Conservation (phyloP, 345 rosid species). For the Geranium brycei region DNA sequence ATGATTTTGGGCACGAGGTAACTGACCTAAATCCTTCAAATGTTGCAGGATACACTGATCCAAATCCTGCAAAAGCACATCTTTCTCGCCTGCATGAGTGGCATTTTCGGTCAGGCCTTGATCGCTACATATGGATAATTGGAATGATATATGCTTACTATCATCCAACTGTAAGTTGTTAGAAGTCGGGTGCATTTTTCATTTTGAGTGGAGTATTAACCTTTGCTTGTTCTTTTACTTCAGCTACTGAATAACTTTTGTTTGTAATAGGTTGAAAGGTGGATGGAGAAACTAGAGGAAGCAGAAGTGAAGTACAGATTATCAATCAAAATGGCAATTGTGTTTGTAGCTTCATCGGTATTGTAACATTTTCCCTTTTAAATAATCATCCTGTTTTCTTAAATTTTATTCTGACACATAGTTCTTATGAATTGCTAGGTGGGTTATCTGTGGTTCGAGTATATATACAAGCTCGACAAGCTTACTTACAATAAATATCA, state of each 20-base stretch:
- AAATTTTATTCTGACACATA: slow-evolving; percentile 3
- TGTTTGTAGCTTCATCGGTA: slow-evolving; percentile 46
- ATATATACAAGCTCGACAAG: slow-evolving; percentile 91
- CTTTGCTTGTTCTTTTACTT: background rate
- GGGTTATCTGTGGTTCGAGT: slow-evolving; percentile 78
- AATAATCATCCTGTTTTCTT: background rate
- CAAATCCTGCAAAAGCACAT: slow-evolving; percentile 77
- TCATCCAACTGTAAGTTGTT: slow-evolving; percentile 83
- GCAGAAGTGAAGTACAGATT: slow-evolving; percentile 54
- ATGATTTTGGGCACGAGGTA: background rate
- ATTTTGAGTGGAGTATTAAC: slow-evolving; percentile 8
- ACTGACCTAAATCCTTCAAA: slow-evolving; percentile 11
- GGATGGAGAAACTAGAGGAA: slow-evolving; percentile 98
- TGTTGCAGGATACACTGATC: slow-evolving; percentile 77
- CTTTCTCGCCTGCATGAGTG: slow-evolving; percentile 75
- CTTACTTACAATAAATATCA: slow-evolving; percentile 84
- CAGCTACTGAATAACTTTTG: slow-evolving; percentile 7
- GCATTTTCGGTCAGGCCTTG: slow-evolving; percentile 99
- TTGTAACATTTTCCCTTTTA: slow-evolving; percentile 4
- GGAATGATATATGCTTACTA: slow-evolving; percentile 98
- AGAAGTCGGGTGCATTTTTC: slow-evolving; percentile 5
- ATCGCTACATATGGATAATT: slow-evolving; percentile 95
- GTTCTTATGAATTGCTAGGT: slow-evolving; percentile 32
- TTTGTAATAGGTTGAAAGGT: slow-evolving; percentile 62
- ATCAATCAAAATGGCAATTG: slow-evolving; percentile 55